Percentiles rank a stretch among this genome's conserved stretches.
Conservation (phyloP, 164 flowering plant species). For the Vitis vinifera region DNA sequence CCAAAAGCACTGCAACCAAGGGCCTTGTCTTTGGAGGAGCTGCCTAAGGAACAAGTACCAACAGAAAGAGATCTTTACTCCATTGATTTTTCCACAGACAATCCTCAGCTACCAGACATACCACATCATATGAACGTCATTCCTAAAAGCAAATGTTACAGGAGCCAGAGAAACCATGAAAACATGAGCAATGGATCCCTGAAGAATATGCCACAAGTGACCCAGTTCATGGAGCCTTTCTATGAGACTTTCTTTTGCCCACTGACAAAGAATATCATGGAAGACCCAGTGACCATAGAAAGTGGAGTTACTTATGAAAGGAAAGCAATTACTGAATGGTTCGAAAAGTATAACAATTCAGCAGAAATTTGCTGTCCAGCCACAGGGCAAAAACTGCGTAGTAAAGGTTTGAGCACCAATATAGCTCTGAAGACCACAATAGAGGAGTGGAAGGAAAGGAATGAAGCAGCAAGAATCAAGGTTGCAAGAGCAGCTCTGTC, state of each 20-base stretch:
- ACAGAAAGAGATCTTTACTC: slow-evolving; percentile 55
- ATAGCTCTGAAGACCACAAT: slow-evolving; percentile 66
- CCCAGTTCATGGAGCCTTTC: slow-evolving; percentile 57
- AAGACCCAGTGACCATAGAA: slow-evolving; percentile 72
- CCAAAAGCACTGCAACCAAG: slow-evolving; percentile 8
- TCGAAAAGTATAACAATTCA: slow-evolving; percentile 29
- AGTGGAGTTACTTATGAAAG: slow-evolving; percentile 77
- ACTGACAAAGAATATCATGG: slow-evolving; percentile 69
- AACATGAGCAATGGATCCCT: slow-evolving; percentile 20
- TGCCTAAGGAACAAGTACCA: slow-evolving; percentile 7
- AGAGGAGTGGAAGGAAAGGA: slow-evolving; percentile 74
- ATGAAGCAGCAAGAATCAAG: slow-evolving; percentile 62
- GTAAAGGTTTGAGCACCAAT: slow-evolving; percentile 42
- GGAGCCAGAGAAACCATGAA: slow-evolving; percentile 13
- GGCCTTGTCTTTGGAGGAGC: slow-evolving; percentile 2
- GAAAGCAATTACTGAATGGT: slow-evolving; percentile 53
- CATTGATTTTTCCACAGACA: slow-evolving; percentile 20
- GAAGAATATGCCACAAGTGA: slow-evolving; percentile 33
- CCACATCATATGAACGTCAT: slow-evolving; percentile 19
- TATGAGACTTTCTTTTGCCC: slow-evolving; percentile 72
- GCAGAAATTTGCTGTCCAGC: slow-evolving; percentile 55
- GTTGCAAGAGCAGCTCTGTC: slow-evolving; percentile 63
- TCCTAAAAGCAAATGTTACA: slow-evolving; percentile 18
- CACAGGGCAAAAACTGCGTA: slow-evolving; percentile 50
- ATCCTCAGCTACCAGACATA: slow-evolving; percentile 17